phyloP scores from a whole-genome alignment of 1,139 yeast species.

The Nakaseomyces nivariensis region DNA sequence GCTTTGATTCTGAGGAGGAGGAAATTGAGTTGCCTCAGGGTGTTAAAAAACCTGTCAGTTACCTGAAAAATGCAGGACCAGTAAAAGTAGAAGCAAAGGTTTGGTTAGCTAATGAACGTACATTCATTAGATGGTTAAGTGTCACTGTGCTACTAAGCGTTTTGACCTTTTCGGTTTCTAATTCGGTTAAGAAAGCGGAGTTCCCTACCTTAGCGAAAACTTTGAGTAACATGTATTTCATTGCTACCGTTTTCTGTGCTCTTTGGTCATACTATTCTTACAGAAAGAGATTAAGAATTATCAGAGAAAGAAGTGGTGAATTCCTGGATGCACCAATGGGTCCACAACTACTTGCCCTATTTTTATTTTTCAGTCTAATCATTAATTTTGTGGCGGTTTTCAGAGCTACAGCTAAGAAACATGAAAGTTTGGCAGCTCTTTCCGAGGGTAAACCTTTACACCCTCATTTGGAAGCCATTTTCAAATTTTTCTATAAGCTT shows the following conservation, averaged over 20 bases:
- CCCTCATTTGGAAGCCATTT: neutral
- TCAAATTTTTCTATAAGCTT: neutral
- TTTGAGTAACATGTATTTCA: conserved; percentile 74
- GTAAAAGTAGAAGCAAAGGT: conserved; percentile 93
- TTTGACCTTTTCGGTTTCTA: conserved; percentile 73
- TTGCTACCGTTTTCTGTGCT: conserved; percentile 70
- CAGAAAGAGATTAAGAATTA: conserved; percentile 57
- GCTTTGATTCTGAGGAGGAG: conserved; percentile 80
- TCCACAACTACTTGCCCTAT: conserved; percentile 68
- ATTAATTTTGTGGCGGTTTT: conserved; percentile 68
- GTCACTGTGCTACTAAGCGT: conserved; percentile 84
- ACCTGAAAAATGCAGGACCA: conserved; percentile 84
- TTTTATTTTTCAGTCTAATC: conserved; percentile 54
- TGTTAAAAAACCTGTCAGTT: conserved; percentile 66
- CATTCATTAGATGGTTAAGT: conserved; percentile 91
- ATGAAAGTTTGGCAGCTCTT: neutral
- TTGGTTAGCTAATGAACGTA: conserved; percentile 97
- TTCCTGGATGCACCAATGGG: conserved; percentile 88
- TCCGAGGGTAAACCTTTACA: neutral
- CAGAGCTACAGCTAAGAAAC: conserved; percentile 24
- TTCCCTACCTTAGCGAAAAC: conserved; percentile 45
- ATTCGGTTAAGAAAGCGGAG: conserved; percentile 59
- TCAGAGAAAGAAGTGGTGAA: conserved; percentile 70
- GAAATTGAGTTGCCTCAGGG: conserved; percentile 85
- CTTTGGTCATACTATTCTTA: conserved; percentile 84